Percentiles rank a stretch among this genome's conserved stretches.
Conservation (phyloP, 192 early-diverging fungal genomes). For the Phycomyces nitens region DNA sequence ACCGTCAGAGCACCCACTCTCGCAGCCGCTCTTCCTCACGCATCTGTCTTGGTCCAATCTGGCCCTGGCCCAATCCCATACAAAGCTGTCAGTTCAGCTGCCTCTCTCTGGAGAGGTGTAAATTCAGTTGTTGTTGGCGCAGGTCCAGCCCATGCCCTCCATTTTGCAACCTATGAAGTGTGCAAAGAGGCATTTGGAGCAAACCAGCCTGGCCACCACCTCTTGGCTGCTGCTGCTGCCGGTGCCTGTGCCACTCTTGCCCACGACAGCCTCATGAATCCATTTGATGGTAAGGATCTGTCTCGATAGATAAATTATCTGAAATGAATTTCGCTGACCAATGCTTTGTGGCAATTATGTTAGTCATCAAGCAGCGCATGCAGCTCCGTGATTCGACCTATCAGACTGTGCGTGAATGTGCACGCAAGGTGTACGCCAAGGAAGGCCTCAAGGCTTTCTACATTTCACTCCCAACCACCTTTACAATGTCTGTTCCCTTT, state of each 20-base stretch:
- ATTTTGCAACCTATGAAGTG: conserved; percentile 91
- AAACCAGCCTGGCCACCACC: conserved; percentile 50
- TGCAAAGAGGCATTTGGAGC: conserved; percentile 76
- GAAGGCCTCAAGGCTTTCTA: conserved; percentile 92
- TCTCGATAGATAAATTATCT: conserved; percentile 13
- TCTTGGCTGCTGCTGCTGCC: conserved; percentile 67
- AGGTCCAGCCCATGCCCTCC: conserved; percentile 94
- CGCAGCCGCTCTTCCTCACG: conserved; percentile 43
- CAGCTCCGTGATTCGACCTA: conserved; percentile 77
- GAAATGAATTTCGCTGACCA: not conserved
- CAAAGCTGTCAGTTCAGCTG: conserved; percentile 1
- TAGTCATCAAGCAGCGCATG: conserved; percentile 93
- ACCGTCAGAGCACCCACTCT: conserved; percentile 57
- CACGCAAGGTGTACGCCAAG: conserved; percentile 55
- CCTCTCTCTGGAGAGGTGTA: conserved; percentile 87
- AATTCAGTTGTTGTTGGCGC: conserved; percentile 90
- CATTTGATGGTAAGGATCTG: conserved; percentile 97
- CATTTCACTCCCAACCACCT: conserved; percentile 90
- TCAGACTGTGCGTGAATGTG: conserved; percentile 68
- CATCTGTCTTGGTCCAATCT: too few relatives aligned
- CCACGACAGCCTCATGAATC: conserved; percentile 90
- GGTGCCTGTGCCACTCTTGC: conserved; percentile 86
- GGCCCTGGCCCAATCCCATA: not conserved
- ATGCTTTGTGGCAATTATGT: too few relatives aligned
- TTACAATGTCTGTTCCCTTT: conserved; percentile 93